Conservation (phyloP, 257 asterid genomes). For the Solanum rostratum region DNA sequence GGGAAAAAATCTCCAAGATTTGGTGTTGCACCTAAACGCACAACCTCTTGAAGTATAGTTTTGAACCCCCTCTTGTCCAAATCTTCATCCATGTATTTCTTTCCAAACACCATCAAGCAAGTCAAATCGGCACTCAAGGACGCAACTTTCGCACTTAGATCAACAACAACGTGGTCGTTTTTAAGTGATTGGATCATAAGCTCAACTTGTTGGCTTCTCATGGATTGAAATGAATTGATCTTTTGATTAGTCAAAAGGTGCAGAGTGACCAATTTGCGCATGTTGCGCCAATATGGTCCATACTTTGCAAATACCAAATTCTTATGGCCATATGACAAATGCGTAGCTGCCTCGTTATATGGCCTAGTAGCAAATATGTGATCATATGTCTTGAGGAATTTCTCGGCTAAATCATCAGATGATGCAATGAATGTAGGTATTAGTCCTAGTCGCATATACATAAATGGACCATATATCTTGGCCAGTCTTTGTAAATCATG, state of each 20-base stretch:
- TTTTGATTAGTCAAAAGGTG: not conserved
- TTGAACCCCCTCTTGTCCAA: not conserved
- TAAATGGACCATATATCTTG: constrained; percentile 13
- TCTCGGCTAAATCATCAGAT: constrained; percentile 5
- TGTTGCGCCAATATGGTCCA: not conserved
- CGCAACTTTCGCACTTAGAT: not conserved
- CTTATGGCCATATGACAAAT: constrained; percentile 2
- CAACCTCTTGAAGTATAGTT: not conserved
- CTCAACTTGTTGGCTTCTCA: not conserved
- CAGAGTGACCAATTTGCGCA: not conserved
- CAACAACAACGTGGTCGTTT: not conserved
- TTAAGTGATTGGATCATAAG: not conserved
- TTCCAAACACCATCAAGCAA: not conserved
- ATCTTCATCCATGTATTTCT: not conserved
- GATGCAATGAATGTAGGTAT: constrained; percentile 13
- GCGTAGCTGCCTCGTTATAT: not conserved
- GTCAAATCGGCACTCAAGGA: not conserved
- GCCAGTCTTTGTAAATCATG: constrained; percentile 7
- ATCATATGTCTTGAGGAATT: constrained; percentile 10
- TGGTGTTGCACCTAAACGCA: not conserved
- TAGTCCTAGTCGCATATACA: constrained; percentile 5
- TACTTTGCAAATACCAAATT: not conserved
- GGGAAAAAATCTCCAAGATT: not conserved
- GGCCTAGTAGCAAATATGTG: constrained; percentile 15
- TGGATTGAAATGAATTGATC: not conserved